Conservation (phyloP, 192 early-diverging fungal species). For the Lunasporangiospora selenospora region DNA sequence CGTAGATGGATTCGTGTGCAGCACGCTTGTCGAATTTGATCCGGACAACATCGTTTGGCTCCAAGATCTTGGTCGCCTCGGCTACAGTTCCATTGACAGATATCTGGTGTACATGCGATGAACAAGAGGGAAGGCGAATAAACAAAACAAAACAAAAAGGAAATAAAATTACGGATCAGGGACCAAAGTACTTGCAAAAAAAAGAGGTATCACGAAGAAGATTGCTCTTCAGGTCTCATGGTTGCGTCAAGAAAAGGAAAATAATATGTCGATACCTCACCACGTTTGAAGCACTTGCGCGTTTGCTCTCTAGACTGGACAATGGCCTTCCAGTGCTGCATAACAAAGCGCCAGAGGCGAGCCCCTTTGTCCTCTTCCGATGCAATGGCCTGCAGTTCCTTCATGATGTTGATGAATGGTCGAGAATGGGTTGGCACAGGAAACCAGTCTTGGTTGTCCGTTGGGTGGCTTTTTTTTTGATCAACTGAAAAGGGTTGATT, state of each 20-base stretch:
- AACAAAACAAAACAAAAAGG: background rate
- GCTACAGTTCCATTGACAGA: constrained; percentile 58
- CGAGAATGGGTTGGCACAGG: no score
- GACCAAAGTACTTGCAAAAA: background rate
- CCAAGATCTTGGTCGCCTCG: constrained; percentile 56
- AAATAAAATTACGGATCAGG: background rate
- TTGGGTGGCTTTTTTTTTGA: no score
- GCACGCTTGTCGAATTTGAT: constrained; percentile 52
- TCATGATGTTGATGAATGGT: constrained; percentile 26
- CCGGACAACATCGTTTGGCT: constrained; percentile 54
- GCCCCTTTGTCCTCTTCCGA: constrained; percentile 25
- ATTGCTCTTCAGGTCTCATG: no score
- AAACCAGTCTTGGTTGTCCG: no score
- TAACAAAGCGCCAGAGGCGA: constrained; percentile 40
- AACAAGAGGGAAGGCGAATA: background rate
- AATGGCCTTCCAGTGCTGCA: constrained; percentile 30
- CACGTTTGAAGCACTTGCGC: constrained; percentile 41
- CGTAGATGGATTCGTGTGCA: constrained; percentile 51
- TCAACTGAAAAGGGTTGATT: no score
- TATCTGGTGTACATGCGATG: constrained; percentile 33
- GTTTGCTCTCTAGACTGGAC: constrained; percentile 45
- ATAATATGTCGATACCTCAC: no score
- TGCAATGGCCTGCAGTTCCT: constrained; percentile 14
- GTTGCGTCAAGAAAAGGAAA: no score
- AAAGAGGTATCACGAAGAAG: background rate